phyloP scores from a whole-genome alignment of 768 basidiomycete genomes.

The Auriscalpium microsporum region DNA sequence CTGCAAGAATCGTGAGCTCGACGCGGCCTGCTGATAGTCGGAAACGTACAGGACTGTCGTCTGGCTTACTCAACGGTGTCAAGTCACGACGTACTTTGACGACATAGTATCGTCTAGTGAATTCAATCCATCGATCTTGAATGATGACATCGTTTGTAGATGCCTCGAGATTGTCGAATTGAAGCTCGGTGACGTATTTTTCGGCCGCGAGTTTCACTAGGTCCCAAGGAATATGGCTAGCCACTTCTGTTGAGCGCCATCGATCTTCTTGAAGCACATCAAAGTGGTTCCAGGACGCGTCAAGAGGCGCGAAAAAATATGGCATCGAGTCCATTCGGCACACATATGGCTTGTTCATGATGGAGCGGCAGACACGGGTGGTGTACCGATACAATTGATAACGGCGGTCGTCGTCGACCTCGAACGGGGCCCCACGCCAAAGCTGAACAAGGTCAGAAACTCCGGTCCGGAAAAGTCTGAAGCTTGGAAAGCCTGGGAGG shows the following conservation, averaged over 20 bases:
- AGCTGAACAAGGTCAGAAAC: conserved; percentile 34
- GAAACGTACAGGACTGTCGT: conserved; percentile 50
- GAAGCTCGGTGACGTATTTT: conserved; percentile 44
- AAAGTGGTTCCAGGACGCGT: conserved; percentile 26
- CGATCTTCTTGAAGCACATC: conserved; percentile 13
- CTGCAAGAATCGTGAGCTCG: conserved; percentile 25
- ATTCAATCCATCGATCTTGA: conserved; percentile 71
- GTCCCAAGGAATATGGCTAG: conserved; percentile 55
- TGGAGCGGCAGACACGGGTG: conserved; percentile 47
- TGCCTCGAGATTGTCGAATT: conserved; percentile 26
- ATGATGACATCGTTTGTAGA: conserved; percentile 49
- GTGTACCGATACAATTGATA: conserved; percentile 53
- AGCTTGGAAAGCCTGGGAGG: conserved; percentile 45
- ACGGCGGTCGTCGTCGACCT: conserved; percentile 37
- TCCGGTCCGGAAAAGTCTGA: conserved; percentile 55
- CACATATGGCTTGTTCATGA: conserved; percentile 62
- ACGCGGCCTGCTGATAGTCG: neutral
- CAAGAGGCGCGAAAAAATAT: conserved; percentile 63
- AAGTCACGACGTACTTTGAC: conserved; percentile 53
- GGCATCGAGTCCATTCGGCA: conserved; percentile 45
- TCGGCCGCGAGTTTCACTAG: conserved; percentile 42
- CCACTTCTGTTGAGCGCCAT: conserved; percentile 30
- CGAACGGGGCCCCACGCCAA: conserved; percentile 40
- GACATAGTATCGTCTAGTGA: conserved; percentile 60
- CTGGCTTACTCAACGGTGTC: conserved; percentile 63